A percentile compares a stretch with the other conserved stretches of the same genome.
Evolutionary conservation across 495 filamentous ascomycete genomes (phyloP).

Genomic region (Trichocladium uniseriatum): DNA sequence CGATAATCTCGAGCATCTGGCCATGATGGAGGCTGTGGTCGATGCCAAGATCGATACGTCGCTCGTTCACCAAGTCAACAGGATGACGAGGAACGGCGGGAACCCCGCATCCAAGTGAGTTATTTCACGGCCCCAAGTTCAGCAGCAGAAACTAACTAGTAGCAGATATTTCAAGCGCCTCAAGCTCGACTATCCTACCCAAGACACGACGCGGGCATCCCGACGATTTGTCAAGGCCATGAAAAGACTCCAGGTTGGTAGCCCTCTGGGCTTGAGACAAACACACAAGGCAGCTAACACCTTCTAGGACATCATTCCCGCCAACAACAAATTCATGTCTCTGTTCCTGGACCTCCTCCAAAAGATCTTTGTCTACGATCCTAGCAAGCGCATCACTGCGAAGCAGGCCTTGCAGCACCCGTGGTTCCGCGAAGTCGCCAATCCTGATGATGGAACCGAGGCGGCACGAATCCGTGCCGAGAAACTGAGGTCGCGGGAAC

Average conservation of each 20-base stretch:
- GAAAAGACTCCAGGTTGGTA: slow-evolving; percentile 74
- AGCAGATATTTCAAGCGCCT: slow-evolving; percentile 74
- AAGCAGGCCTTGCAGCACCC: slow-evolving; percentile 83
- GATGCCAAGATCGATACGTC: slow-evolving; percentile 61
- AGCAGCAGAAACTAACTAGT: slow-evolving; percentile 17
- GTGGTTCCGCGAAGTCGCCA: slow-evolving; percentile 80
- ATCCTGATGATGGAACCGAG: slow-evolving; percentile 88
- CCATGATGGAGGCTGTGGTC: slow-evolving; percentile 98
- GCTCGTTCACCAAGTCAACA: slow-evolving; percentile 67
- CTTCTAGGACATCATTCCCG: slow-evolving; percentile 77
- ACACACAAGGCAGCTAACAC: slow-evolving; percentile 21
- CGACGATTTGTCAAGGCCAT: slow-evolving; percentile 91
- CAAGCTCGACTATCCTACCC: slow-evolving; percentile 80
- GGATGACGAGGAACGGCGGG: slow-evolving; percentile 51
- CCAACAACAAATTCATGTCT: slow-evolving; percentile 64
- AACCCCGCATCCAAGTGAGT: slow-evolving; percentile 79
- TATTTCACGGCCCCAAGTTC: neutral
- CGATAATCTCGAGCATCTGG: slow-evolving; percentile 93
- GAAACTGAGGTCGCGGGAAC: slow-evolving; percentile 28
- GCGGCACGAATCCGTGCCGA: slow-evolving; percentile 64
- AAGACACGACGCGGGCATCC: slow-evolving; percentile 79
- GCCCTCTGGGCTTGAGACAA: neutral
- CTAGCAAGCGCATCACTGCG: slow-evolving; percentile 79
- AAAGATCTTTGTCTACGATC: slow-evolving; percentile 93
- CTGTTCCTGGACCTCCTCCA: slow-evolving; percentile 81